A percentile compares a stretch with the other conserved stretches of the same genome.
phyloP scores from a whole-genome alignment of 2,329 filamentous ascomycete species.

The Cladosporium sp. region DNA sequence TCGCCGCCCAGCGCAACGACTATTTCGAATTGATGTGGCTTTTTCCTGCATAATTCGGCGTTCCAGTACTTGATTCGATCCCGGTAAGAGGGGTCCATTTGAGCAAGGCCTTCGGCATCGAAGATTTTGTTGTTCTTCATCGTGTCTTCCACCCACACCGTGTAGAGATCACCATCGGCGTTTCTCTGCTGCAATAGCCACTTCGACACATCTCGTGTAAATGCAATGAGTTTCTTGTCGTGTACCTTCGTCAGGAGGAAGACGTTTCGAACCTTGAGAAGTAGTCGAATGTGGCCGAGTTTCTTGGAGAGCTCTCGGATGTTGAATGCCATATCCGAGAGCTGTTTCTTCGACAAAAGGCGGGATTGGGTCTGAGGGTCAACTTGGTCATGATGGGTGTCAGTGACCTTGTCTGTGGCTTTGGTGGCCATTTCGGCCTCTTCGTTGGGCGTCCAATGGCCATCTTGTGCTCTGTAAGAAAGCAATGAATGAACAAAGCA shows the following conservation, averaged over 20 bases:
- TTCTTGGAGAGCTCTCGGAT: constrained; percentile 86
- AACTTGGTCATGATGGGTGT: constrained; percentile 27
- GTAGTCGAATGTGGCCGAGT: constrained; percentile 76
- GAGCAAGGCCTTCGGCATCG: constrained; percentile 63
- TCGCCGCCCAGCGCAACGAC: constrained; percentile 78
- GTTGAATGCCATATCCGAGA: constrained; percentile 96
- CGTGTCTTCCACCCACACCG: constrained; percentile 74
- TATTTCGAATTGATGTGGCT: constrained; percentile 89
- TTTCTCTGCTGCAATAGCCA: constrained; percentile 73
- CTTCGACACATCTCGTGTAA: constrained; percentile 70
- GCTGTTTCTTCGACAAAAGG: constrained; percentile 89
- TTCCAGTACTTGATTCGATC: constrained; percentile 77
- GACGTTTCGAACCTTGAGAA: constrained; percentile 74
- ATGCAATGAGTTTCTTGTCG: constrained; percentile 71
- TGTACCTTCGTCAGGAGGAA: constrained; percentile 92
- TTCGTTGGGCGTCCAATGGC: constrained; percentile 22
- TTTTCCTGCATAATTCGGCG: constrained; percentile 67
- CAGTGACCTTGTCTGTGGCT: constrained; percentile 40
- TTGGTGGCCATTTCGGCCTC: constrained; percentile 26
- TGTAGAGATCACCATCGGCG: constrained; percentile 60
- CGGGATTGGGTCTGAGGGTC: constrained; percentile 54
- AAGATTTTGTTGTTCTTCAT: constrained; percentile 70
- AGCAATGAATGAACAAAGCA: constrained; percentile 62
- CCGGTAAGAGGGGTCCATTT: constrained; percentile 53
- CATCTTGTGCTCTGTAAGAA: constrained; percentile 34